phyloP scores from a whole-genome alignment of 2,329 filamentous ascomycete genomes.

The Coccinonectria pachysandricola region DNA sequence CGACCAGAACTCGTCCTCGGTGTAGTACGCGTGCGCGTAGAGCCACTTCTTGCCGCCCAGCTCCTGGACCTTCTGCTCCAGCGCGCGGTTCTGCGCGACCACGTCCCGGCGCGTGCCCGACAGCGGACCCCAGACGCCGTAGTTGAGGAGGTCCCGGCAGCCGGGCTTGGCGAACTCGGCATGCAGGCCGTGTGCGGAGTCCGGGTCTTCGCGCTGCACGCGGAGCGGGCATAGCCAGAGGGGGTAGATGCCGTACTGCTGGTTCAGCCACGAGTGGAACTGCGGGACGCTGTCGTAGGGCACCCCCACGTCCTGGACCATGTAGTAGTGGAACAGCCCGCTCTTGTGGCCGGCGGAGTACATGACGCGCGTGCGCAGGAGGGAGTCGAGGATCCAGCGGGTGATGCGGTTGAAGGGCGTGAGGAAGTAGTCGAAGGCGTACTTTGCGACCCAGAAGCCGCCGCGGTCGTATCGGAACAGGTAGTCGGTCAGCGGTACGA shows the following conservation, averaged over 20 bases:
- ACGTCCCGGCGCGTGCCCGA: slow-evolving; percentile 33
- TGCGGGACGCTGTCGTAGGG: slow-evolving; percentile 31
- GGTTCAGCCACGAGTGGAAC: slow-evolving; percentile 40
- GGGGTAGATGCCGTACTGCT: slow-evolving; percentile 37
- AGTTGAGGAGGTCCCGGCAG: slow-evolving; percentile 42
- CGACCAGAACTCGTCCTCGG: slow-evolving; percentile 57
- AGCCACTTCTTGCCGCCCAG: slow-evolving; percentile 59
- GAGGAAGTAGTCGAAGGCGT: slow-evolving; percentile 54
- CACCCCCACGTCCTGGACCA: slow-evolving; percentile 54
- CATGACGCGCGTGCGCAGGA: slow-evolving; percentile 54
- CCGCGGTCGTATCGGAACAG: slow-evolving; percentile 63
- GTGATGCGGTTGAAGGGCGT: slow-evolving; percentile 56
- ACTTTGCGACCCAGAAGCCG: slow-evolving; percentile 56
- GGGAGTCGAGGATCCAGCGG: slow-evolving; percentile 48
- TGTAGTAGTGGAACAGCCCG: slow-evolving; percentile 47
- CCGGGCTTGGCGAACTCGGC: slow-evolving; percentile 31
- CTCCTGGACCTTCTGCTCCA: slow-evolving; percentile 49
- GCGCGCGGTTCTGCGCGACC: slow-evolving; percentile 43
- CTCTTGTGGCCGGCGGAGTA: slow-evolving; percentile 56
- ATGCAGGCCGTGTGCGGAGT: slow-evolving; percentile 36
- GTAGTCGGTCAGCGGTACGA: slow-evolving; percentile 54
- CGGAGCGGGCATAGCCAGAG: slow-evolving; percentile 47
- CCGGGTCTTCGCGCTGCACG: slow-evolving; percentile 30
- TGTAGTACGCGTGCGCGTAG: slow-evolving; percentile 61
- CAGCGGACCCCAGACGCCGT: slow-evolving; percentile 51